These are phyloP conservation scores for Aspergillus persii DNA, from an alignment of 2,329 filamentous ascomycete genomes.

Conservation along the genomic window DNA sequence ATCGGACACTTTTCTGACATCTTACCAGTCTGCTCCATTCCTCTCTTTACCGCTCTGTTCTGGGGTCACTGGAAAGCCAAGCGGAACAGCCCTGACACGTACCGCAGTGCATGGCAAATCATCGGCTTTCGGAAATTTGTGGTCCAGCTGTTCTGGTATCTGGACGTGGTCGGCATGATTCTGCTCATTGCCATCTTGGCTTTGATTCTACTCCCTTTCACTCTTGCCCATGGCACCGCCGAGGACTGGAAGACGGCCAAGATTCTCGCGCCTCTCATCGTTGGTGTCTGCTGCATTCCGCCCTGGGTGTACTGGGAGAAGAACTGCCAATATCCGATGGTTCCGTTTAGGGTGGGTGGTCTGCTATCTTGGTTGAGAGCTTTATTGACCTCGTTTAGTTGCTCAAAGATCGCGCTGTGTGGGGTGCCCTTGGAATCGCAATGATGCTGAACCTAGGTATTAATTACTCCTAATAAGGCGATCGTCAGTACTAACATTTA, in stretches of 20 bases:
- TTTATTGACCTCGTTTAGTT: conserved; percentile 30
- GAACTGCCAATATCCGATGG: conserved; percentile 51
- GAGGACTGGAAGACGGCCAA: conserved; percentile 52
- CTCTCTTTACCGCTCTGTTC: conserved; percentile 53
- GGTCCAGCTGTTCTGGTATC: conserved; percentile 54
- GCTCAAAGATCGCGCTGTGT: conserved; percentile 63
- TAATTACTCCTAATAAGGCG: conserved; percentile 24
- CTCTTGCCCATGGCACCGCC: conserved; percentile 52
- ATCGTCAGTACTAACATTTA: conserved; percentile 3
- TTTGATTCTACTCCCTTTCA: conserved; percentile 57
- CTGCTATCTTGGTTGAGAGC: too few relatives aligned
- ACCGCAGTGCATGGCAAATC: conserved; percentile 45
- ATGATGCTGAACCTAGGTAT: conserved; percentile 28
- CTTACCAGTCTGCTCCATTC: conserved; percentile 47
- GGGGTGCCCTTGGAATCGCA: conserved; percentile 61
- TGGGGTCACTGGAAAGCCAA: conserved; percentile 54
- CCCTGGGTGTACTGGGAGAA: conserved; percentile 56
- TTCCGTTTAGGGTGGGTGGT: conserved; percentile 53
- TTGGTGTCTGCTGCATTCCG: conserved; percentile 52
- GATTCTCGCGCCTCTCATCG: conserved; percentile 51
- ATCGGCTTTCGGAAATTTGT: conserved; percentile 39
- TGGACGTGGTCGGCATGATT: conserved; percentile 55
- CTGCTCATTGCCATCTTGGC: conserved; percentile 53
- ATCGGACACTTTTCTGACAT: not conserved
- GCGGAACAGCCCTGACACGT: conserved; percentile 46